These are phyloP conservation scores for Eucalyptus shirleyi DNA, from an alignment of 345 rosid genomes.

Conservation along the genomic window DNA sequence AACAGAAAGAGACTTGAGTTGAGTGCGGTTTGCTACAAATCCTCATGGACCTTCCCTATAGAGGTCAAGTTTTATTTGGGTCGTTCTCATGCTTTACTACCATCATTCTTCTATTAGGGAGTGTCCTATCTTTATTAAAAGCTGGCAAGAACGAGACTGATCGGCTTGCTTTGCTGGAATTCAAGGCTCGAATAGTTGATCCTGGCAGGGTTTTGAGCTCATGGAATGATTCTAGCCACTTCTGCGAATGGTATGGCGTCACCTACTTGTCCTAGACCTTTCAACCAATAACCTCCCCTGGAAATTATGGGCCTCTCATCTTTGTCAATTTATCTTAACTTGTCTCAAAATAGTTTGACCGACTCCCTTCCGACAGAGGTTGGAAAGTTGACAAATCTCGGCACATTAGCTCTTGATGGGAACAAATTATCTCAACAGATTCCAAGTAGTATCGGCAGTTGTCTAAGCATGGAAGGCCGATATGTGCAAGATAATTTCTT, in stretches of 20 bases:
- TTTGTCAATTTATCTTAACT: no score
- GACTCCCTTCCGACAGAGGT: no score
- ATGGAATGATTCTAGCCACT: background rate
- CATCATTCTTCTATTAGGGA: background rate
- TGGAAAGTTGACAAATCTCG: no score
- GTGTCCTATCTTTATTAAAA: background rate
- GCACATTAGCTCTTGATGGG: no score
- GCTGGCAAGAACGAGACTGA: background rate
- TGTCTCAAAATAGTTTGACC: no score
- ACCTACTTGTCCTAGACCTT: fast-evolving
- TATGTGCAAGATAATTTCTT: no score
- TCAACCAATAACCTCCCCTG: fast-evolving
- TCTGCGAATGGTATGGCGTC: fast-evolving
- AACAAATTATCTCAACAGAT: no score
- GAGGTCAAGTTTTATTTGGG: background rate
- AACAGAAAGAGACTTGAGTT: background rate
- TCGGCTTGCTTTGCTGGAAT: background rate
- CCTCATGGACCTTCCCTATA: background rate
- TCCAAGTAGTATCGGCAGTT: no score
- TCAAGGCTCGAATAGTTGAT: background rate
- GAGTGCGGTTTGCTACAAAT: background rate
- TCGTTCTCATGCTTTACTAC: background rate
- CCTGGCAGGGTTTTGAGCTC: background rate
- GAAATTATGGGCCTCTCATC: no score
- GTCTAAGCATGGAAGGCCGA: no score